Evolutionary conservation across 2,329 filamentous ascomycete genomes (phyloP), one percentile per base, ranked within the genome.

Genomic region (Beauveria australis): DNA sequence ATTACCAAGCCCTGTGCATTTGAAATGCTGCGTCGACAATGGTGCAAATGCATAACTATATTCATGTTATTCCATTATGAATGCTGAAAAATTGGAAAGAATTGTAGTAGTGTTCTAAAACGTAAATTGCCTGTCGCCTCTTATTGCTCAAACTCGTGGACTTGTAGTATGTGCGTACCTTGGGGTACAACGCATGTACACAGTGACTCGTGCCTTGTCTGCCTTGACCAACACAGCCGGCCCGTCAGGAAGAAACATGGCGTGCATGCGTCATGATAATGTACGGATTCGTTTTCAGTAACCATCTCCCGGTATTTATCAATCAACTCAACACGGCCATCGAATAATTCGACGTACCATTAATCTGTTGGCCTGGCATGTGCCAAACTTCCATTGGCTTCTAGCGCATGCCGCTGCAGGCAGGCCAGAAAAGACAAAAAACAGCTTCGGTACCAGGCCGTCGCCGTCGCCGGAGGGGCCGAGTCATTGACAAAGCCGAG

Each of bases 401-500:
- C 56, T 37, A 37, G 33, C 33, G 46, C 46, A 26, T 4, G n/a
- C 22, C 24, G 46, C 26, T 19, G 14, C 47, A 30, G 48, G 48
- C 48, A 37, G 33, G 33, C 49, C 49, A 53, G 33, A 37, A 3
- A 37, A 37, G 14, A 37, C 54, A 48, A 51, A 51, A 40, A 47
- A 19, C 44, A 48, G 54, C 19, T 37, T 57, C 30, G 30, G 30
- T 41, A 49, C 43, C 40, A 24, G n/a, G 28, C 40, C 52, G 54
- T 30, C 44, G 22, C 53, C 44, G 54, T 49, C 54, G 41, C 56
- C 56, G 56, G 56, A 51, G 56, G 56, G 46, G 56, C 56, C 56
- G 56, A 59, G 56, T 59, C 56, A 59, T 43, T 30, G n/a, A 19
- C 22, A 59, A 59, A 59, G 56, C 56, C 56, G 56, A 59, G 47